A percentile compares a stretch with the other conserved stretches of the same genome.
phyloP scores from a whole-genome alignment of 257 asterid genomes.

The Capsicum rhomboideum region DNA sequence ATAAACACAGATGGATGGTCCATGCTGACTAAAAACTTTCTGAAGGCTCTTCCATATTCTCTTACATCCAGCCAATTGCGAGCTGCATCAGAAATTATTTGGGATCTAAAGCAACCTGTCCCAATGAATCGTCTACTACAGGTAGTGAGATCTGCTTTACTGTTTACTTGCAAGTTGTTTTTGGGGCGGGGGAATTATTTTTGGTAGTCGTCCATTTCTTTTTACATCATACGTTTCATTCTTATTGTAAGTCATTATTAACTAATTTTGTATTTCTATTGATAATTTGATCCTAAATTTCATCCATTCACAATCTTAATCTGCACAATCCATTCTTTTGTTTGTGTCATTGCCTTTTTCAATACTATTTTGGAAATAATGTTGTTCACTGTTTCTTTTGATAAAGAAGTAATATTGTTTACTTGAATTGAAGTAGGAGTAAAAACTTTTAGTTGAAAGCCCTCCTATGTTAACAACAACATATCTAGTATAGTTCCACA shows the following conservation, averaged over 20 bases:
- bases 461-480: too few relatives aligned
- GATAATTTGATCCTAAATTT: too few relatives aligned
- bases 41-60: slow-evolving; percentile 75
- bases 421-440: too few relatives aligned
- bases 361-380: too few relatives aligned
- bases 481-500: too few relatives aligned
- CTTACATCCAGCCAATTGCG: slow-evolving; percentile 77
- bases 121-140: slow-evolving; percentile 94
- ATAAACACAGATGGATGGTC: slow-evolving; percentile 65
- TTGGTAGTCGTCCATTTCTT: neutral
- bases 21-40: slow-evolving; percentile 43
- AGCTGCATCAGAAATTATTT: slow-evolving; percentile 85
- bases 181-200: neutral
- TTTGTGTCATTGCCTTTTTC: too few relatives aligned
- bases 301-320: too few relatives aligned
- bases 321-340: too few relatives aligned
- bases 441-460: too few relatives aligned
- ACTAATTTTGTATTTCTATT: too few relatives aligned
- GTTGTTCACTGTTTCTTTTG: too few relatives aligned
- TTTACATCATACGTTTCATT: neutral
- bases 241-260: neutral
- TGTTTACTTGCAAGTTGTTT: neutral
- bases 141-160: slow-evolving; percentile 26
- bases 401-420: too few relatives aligned
- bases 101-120: slow-evolving; percentile 87